Percentiles rank a stretch among this genome's conserved stretches.
Conservation (phyloP, 805 yeast species). For the Wickerhamia fluorescens region DNA sequence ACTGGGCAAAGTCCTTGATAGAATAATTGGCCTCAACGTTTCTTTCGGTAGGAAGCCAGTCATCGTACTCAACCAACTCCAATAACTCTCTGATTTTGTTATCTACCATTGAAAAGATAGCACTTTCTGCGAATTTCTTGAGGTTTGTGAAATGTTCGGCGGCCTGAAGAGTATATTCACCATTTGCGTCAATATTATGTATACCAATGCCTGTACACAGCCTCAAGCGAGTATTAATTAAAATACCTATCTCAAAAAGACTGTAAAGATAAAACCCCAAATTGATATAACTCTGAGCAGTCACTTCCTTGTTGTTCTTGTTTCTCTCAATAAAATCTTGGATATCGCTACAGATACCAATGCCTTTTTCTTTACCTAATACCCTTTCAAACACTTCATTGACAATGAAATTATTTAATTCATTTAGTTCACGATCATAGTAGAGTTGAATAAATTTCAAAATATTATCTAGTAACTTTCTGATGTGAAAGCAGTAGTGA, state of each 20-base stretch:
- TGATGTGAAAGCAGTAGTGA: constrained; percentile 70
- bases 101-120: constrained; percentile 78
- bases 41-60: constrained; percentile 57
- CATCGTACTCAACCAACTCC: constrained; percentile 73
- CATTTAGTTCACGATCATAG: constrained; percentile 56
- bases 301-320: constrained; percentile 78
- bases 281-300: constrained; percentile 83
- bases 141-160: constrained; percentile 50
- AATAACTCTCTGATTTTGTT: constrained; percentile 70
- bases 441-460: constrained; percentile 59
- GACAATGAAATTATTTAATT: constrained; percentile 50
- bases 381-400: constrained; percentile 60
- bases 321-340: constrained; percentile 55
- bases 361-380: constrained; percentile 40
- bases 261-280: constrained; percentile 80
- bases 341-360: constrained; percentile 52
- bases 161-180: constrained; percentile 39
- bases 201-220: constrained; percentile 32
- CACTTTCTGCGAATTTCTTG: constrained; percentile 67
- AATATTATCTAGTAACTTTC: constrained; percentile 57
- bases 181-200: constrained; percentile 33
- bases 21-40: constrained; percentile 63
- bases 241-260: constrained; percentile 57
- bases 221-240: constrained; percentile 30
- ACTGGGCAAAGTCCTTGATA: constrained; percentile 78